Base-by-base conservation (phyloP, 805 yeast species). In the Ogataea zsoltii region DNA sequence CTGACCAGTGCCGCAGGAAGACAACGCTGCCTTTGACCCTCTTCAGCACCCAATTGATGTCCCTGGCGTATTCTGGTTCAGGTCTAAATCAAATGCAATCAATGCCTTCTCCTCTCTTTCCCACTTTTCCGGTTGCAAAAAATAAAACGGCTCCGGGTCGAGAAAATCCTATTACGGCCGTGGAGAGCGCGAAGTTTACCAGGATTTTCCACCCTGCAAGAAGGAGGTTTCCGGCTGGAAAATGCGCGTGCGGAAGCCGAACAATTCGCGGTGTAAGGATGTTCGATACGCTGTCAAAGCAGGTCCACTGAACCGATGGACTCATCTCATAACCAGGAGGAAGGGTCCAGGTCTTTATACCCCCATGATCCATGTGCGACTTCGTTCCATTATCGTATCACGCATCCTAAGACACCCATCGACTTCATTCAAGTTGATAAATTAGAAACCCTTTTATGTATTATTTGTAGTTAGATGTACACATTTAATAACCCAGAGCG, bases 401-500 rank as follows among this genome's bases (percentile, higher is more conserved):
- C 25, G 9, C 25, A n/a, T n/a, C n/a, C n/a, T n/a, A n/a, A n/a
- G n/a, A n/a, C n/a, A n/a, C n/a, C n/a, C n/a, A n/a, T n/a, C n/a
- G n/a, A n/a, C n/a, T n/a, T 21, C 25, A 21, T 11, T 33, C 29
- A 43, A 28, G 37, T 34, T 43, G 33, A 46, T 39, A 28, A 49
- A 46, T 43, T 23, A 43, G 46, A 46, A 51, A 49, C 54, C 54
- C 54, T 48, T 55, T 53, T 47, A 40, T 46, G 35, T 44, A 42
- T 42, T 40, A 48, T 43, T 39, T 38, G 33, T 53, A 55, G 38
- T 44, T 44, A 43, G 45, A 36, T 51, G 51, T 46, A 48, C 53
- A 55, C 48, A 71, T 69, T 85, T 92, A 94, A 86, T 94, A 94
- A 79, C 99, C 99, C 68, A 94, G 79, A 70, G 95, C 77, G 74